Evolutionary conservation across 345 rosid species (phyloP), one percentile per base, ranked within the genome.

Genomic region (Raphanus sativus): DNA sequence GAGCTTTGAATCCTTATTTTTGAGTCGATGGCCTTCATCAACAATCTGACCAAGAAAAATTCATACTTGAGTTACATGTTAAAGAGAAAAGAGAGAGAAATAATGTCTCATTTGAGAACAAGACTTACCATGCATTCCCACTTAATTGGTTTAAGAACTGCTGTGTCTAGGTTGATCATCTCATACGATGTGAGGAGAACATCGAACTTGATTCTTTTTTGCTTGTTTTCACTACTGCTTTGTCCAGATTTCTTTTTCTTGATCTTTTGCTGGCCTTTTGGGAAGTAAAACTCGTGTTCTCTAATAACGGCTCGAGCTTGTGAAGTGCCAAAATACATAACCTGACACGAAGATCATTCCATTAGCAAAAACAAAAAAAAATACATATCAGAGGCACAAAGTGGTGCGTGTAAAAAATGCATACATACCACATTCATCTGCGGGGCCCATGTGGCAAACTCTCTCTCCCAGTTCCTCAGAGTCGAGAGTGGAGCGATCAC

Each of bases 401-500:
- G 21, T 21, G 21, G 21, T 21, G 21, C 21, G 21, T 21, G 21
- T 21, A 21, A 21, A 34, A 1, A 16, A 59, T 61, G 55, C 68
- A 70, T 73, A 59, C 98, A 77, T 91, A 96, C 99, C 80, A 93
- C 98, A 88, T 93, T 96, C 97, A 96, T 81, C 77, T 91, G 98
- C 13, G 99, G 99, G 38, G 97, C 98, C 99, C 99, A 96, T 73
- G 94, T 90, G 33, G 97, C 94, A 75, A 96, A 96, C 80, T 96
- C 98, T 26, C 99, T 89, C 72, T 96, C 99, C 99, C 99, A 96
- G 77, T 96, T 96, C 75, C 98, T 86, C 80, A 96, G 82, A 28
- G 98, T 93, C 75, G 99, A 96, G 77, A 96, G 98, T 67, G 99
- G 99, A 82, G 99, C 99, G 59, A 96, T 88, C n/a, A 96, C 99